Evolutionary conservation across 2,329 filamentous ascomycete species (phyloP).

Genomic region (Microdochium bolleyi): DNA sequence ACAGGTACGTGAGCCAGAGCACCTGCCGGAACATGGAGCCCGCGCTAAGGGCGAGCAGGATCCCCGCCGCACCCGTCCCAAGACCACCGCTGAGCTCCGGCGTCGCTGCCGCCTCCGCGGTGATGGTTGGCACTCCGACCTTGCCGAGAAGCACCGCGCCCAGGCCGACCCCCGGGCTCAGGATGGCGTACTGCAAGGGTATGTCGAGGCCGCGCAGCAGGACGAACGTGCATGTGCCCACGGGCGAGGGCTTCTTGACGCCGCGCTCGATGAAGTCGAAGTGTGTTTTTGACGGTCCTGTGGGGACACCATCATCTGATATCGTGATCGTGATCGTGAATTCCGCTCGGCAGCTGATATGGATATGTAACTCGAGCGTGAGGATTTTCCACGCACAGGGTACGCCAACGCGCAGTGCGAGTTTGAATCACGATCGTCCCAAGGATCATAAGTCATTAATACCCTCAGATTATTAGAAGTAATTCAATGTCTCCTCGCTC

Average conservation of each 20-base stretch:
- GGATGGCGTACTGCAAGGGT: constrained; percentile 14
- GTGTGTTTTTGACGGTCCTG: constrained; percentile 1
- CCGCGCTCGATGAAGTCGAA: constrained; percentile 29
- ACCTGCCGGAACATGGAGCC: constrained; percentile 48
- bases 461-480: too few species aligned
- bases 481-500: too few species aligned
- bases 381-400: too few species aligned
- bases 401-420: too few species aligned
- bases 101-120: too few species aligned
- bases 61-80: constrained; percentile 30
- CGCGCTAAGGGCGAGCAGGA: constrained; percentile 44
- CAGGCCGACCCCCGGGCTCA: constrained; percentile 20
- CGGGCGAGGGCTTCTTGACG: constrained; percentile 21
- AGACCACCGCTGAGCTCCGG: background rate
- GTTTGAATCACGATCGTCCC: too few species aligned
- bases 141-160: constrained; percentile 22
- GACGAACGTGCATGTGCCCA: constrained; percentile 28
- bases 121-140: constrained; percentile 27
- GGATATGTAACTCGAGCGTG: too few species aligned
- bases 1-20: constrained; percentile 39
- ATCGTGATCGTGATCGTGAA: too few species aligned
- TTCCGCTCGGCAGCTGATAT: too few species aligned
- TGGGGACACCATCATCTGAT: background rate
- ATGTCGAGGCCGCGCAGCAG: constrained; percentile 25
- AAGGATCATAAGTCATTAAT: too few species aligned